Conservation (phyloP, 108 stramenopile genomes). For the Parmales sp. region DNA sequence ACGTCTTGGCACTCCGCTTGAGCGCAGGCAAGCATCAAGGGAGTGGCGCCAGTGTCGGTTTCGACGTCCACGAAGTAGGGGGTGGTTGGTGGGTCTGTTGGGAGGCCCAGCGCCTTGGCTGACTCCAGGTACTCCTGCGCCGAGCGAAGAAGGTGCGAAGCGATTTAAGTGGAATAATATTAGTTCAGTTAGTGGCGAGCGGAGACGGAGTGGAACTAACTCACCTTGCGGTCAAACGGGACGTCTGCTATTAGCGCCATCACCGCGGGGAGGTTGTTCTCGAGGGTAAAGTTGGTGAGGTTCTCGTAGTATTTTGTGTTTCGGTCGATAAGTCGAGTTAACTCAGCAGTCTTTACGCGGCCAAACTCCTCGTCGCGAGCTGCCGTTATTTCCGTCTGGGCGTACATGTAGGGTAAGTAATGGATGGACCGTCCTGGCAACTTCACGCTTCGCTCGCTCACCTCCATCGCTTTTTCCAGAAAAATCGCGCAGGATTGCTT, state of each 20-base stretch:
- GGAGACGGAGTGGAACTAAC: too few relatives aligned
- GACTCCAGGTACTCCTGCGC: not conserved
- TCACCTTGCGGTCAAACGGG: conserved; percentile 3
- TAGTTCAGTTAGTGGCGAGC: too few relatives aligned
- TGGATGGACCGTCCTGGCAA: too few relatives aligned
- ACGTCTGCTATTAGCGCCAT: not conserved
- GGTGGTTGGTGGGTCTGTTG: not conserved
- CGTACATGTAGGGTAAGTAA: too few relatives aligned
- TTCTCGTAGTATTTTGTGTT: not conserved
- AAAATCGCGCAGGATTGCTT: not conserved
- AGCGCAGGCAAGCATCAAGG: conserved; percentile 13
- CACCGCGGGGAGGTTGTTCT: not conserved
- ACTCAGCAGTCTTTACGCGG: not conserved
- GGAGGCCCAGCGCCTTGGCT: not conserved
- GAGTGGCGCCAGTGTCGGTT: conserved; percentile 9
- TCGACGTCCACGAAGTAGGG: conserved; percentile 15
- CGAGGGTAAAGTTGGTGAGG: not conserved
- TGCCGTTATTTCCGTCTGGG: not conserved
- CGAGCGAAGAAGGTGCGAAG: too few relatives aligned
- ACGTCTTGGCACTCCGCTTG: not conserved
- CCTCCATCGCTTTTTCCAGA: not conserved
- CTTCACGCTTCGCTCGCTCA: too few relatives aligned
- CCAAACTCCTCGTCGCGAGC: not conserved
- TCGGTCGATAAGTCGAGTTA: not conserved
- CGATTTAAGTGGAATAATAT: too few relatives aligned